Evolutionary conservation across 306 rosid genomes (phyloP).

Genomic region (Ceratonia siliqua): DNA sequence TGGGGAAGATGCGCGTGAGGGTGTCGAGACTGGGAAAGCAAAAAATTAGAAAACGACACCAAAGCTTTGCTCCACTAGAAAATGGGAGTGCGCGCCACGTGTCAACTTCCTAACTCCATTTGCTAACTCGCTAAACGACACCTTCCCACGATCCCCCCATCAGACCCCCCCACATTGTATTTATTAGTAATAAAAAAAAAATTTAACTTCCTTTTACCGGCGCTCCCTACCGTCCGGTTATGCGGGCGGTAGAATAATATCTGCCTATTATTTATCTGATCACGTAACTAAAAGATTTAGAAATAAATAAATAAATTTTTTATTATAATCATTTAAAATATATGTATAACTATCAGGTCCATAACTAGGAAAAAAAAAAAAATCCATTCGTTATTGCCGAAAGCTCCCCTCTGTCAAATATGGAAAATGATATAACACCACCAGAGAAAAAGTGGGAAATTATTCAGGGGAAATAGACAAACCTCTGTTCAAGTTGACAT

Average conservation of each 20-base stretch:
- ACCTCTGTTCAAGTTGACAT: neutral
- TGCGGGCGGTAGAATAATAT: no score
- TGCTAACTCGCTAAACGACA: conserved; percentile 51
- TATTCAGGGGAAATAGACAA: neutral
- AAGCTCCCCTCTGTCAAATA: neutral
- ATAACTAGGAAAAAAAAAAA: neutral
- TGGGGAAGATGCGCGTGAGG: conserved; percentile 39
- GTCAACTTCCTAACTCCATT: conserved; percentile 61
- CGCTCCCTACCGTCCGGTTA: no score
- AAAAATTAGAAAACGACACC: conserved; percentile 38
- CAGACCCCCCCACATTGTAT: neutral
- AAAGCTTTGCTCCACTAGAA: conserved; percentile 35
- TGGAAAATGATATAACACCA: conserved; percentile 12
- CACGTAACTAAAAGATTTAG: conserved; percentile 10
- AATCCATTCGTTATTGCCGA: neutral
- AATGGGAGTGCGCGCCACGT: conserved; percentile 56
- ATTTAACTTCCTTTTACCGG: no score
- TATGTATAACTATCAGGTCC: no score
- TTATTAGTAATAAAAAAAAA: no score
- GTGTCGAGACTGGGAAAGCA: conserved; percentile 11
- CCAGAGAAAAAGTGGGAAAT: neutral
- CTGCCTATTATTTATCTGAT: neutral
- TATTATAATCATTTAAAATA: no score
- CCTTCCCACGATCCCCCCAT: neutral
- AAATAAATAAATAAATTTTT: no score